Evolutionary conservation across 495 filamentous ascomycete genomes (phyloP).

Genomic region (Articulospora tetracladia): DNA sequence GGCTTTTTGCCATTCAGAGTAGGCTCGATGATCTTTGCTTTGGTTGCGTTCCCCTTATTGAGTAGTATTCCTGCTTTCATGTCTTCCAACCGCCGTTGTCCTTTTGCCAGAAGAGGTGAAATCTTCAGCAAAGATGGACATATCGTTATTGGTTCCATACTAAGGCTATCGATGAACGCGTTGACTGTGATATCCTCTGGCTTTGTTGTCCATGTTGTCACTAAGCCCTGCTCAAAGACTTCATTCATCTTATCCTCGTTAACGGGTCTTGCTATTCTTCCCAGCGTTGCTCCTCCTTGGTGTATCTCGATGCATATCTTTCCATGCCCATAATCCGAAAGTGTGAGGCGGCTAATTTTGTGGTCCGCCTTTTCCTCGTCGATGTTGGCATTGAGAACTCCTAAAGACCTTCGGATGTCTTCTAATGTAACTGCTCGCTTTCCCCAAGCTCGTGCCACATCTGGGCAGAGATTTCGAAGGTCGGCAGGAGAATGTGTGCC

Average conservation of each 20-base stretch:
- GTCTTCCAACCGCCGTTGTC: slow-evolving; percentile 58
- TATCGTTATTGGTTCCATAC: slow-evolving; percentile 46
- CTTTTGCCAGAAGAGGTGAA: slow-evolving; percentile 42
- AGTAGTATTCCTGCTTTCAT: slow-evolving; percentile 46
- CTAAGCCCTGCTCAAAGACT: slow-evolving; percentile 47
- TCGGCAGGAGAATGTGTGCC: slow-evolving; percentile 56
- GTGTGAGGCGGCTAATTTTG: slow-evolving; percentile 32
- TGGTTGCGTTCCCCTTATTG: slow-evolving; percentile 27
- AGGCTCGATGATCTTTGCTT: neutral
- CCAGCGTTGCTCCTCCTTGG: slow-evolving; percentile 5
- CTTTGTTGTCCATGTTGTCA: slow-evolving; percentile 38
- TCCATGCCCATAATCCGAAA: slow-evolving; percentile 57
- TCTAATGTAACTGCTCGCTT: slow-evolving; percentile 51
- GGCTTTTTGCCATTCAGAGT: slow-evolving; percentile 9
- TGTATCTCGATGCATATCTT: slow-evolving; percentile 44
- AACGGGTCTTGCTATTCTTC: slow-evolving; percentile 43
- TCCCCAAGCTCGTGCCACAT: slow-evolving; percentile 56
- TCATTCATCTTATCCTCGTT: slow-evolving; percentile 53
- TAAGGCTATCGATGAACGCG: slow-evolving; percentile 49
- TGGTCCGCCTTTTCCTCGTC: slow-evolving; percentile 6
- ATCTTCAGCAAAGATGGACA: slow-evolving; percentile 42
- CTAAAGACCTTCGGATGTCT: slow-evolving; percentile 56
- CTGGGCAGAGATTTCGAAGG: slow-evolving; percentile 48
- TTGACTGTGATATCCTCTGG: slow-evolving; percentile 8
- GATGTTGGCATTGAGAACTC: slow-evolving; percentile 37